These are phyloP conservation scores for Monoraphidium neglectum DNA, from an alignment of 139 green algal species.

Conservation along the genomic window DNA sequence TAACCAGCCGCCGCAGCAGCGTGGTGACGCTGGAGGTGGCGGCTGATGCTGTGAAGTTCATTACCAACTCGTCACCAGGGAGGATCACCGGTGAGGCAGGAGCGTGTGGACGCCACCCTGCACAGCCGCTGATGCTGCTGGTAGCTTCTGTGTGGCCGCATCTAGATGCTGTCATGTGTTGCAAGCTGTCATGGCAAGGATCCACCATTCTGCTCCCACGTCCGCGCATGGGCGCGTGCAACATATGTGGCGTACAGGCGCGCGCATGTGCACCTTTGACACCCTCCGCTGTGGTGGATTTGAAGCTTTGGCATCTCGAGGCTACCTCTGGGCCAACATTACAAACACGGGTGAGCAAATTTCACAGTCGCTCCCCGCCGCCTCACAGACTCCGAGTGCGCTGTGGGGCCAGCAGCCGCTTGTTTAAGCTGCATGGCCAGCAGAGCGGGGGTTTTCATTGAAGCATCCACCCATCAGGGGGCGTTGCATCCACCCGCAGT, in stretches of 20 bases:
- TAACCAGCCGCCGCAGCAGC: slow-evolving; percentile 51
- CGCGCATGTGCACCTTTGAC: slow-evolving; percentile 21
- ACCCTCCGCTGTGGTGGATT: slow-evolving; percentile 67
- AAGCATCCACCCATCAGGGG: too few relatives aligned
- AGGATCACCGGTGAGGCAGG: slow-evolving; percentile 41
- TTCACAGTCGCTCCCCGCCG: too few relatives aligned
- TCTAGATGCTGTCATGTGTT: slow-evolving; percentile 10
- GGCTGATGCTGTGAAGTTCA: slow-evolving; percentile 65
- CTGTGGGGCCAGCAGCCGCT: too few relatives aligned
- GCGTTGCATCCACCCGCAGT: too few relatives aligned
- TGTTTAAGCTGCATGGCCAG: too few relatives aligned
- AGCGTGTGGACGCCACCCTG: background rate
- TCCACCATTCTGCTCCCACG: background rate
- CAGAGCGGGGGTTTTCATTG: too few relatives aligned
- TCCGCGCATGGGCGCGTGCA: background rate
- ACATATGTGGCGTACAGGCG: background rate
- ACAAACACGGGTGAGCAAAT: slow-evolving; percentile 72
- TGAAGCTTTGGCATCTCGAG: slow-evolving; percentile 54
- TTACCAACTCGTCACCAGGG: slow-evolving; percentile 64
- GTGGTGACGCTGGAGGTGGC: slow-evolving; percentile 65
- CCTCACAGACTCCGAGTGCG: too few relatives aligned
- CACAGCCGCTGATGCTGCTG: background rate
- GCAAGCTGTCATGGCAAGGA: too few relatives aligned
- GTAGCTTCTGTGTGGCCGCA: background rate
- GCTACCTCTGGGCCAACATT: slow-evolving; percentile 64